phyloP scores from a whole-genome alignment of 2,329 filamentous ascomycete species.

The Pseudogymnoascus sp. region DNA sequence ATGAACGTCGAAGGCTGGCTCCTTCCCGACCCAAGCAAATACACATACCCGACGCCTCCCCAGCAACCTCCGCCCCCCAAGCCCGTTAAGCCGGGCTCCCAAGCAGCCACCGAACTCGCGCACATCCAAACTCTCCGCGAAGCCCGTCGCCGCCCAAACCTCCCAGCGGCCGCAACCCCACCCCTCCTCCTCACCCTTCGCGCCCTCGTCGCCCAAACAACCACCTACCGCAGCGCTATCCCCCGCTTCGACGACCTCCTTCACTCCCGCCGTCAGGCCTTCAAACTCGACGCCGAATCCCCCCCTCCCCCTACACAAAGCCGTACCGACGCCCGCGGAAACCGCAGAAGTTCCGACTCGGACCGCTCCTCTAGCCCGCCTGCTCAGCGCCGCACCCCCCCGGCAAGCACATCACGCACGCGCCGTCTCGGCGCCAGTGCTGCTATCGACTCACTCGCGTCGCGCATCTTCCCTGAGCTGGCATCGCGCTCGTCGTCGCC shows the following conservation, averaged over 20 bases:
- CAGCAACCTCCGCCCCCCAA: conserved; percentile 23
- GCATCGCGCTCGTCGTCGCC: conserved; percentile 25
- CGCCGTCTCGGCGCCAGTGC: neutral
- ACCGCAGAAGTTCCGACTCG: conserved; percentile 36
- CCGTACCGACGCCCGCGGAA: conserved; percentile 26
- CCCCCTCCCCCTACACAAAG: conserved; percentile 26
- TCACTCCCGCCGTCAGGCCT: conserved; percentile 55
- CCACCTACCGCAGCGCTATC: conserved; percentile 53
- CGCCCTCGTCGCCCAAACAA: conserved; percentile 52
- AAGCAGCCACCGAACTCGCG: conserved; percentile 34
- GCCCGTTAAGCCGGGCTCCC: conserved; percentile 31
- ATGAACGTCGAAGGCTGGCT: conserved; percentile 89
- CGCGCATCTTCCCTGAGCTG: conserved; percentile 50
- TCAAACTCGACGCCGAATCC: conserved; percentile 49
- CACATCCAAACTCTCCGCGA: conserved; percentile 40
- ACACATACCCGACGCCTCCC: conserved; percentile 36
- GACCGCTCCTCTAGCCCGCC: neutral
- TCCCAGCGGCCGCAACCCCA: conserved; percentile 40
- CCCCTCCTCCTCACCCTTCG: conserved; percentile 51
- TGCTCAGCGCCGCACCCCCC: neutral
- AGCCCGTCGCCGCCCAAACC: conserved; percentile 46
- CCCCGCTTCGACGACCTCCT: conserved; percentile 67
- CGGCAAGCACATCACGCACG: neutral
- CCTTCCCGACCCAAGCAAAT: conserved; percentile 60
- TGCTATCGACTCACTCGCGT: conserved; percentile 52